Evolutionary conservation across 192 early-diverging fungal genomes (phyloP).

Genomic region (Coemansia sp.): DNA sequence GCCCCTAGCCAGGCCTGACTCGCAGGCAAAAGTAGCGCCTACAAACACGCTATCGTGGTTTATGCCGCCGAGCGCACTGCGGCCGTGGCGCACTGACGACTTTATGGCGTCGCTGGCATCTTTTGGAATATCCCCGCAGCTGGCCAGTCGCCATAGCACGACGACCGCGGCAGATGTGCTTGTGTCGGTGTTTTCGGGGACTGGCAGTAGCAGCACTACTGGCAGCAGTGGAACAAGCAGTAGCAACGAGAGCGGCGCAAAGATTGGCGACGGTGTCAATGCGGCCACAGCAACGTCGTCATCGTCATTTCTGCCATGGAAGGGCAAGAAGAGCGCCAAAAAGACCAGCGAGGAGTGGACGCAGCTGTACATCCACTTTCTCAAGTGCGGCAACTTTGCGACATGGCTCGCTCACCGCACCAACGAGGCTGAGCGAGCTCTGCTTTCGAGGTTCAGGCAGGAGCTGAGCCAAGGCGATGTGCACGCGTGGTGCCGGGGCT

Average conservation of each 20-base stretch:
- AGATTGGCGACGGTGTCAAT: background rate
- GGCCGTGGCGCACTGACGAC: constrained; percentile 50
- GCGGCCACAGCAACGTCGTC: background rate
- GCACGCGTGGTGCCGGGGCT: constrained; percentile 53
- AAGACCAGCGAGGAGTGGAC: constrained; percentile 64
- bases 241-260: constrained; percentile 4
- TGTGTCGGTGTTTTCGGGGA: constrained; percentile 44
- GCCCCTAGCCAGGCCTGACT: constrained; percentile 2
- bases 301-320: constrained; percentile 32
- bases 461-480: constrained; percentile 59
- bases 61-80: constrained; percentile 28
- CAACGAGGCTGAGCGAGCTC: constrained; percentile 74
- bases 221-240: background rate
- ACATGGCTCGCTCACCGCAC: constrained; percentile 88
- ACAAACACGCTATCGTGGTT: constrained; percentile 34
- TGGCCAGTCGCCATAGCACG: constrained; percentile 23
- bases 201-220: constrained; percentile 11
- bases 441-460: constrained; percentile 72
- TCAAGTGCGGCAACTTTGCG: constrained; percentile 94
- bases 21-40: constrained; percentile 20
- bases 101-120: constrained; percentile 48
- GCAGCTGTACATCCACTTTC: constrained; percentile 80
- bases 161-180: constrained; percentile 33
- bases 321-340: constrained; percentile 34
- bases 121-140: constrained; percentile 51